Conservation (phyloP, 495 filamentous ascomycete genomes). For the Xylaria venustula region DNA sequence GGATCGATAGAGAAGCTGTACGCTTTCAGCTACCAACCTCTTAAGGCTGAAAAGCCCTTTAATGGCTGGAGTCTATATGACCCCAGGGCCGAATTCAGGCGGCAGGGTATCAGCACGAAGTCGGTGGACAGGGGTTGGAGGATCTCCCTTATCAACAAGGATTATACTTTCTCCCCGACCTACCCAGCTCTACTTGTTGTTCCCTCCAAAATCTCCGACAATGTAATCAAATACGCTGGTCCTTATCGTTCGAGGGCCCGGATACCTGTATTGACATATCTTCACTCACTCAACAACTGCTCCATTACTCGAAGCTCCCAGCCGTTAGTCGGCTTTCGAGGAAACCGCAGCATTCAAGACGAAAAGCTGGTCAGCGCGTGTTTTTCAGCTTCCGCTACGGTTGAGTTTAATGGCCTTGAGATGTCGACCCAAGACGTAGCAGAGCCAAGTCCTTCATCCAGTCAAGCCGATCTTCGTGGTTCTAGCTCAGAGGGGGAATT, state of each 20-base stretch:
- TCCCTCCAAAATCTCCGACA: constrained; percentile 88
- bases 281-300: constrained; percentile 95
- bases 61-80: constrained; percentile 92
- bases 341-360: constrained; percentile 92
- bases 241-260: constrained; percentile 82
- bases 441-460: constrained; percentile 60
- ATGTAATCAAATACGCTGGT: constrained; percentile 90
- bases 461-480: constrained; percentile 50
- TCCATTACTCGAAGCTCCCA: constrained; percentile 95
- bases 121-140: constrained; percentile 77
- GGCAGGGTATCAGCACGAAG: constrained; percentile 80
- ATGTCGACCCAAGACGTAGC: constrained; percentile 15
- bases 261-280: constrained; percentile 86
- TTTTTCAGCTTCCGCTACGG: constrained; percentile 69
- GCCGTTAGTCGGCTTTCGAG: constrained; percentile 81
- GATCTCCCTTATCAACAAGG: constrained; percentile 83
- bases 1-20: constrained; percentile 87
- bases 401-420: constrained; percentile 38
- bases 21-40: constrained; percentile 81
- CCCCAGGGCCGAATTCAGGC: constrained; percentile 71
- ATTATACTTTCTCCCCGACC: constrained; percentile 90
- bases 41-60: constrained; percentile 66
- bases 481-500: constrained; percentile 25
- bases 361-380: constrained; percentile 91
- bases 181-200: constrained; percentile 86